Base-by-base conservation (phyloP, 2,329 filamentous ascomycete genomes). In the Neofusicoccum parvum region DNA sequence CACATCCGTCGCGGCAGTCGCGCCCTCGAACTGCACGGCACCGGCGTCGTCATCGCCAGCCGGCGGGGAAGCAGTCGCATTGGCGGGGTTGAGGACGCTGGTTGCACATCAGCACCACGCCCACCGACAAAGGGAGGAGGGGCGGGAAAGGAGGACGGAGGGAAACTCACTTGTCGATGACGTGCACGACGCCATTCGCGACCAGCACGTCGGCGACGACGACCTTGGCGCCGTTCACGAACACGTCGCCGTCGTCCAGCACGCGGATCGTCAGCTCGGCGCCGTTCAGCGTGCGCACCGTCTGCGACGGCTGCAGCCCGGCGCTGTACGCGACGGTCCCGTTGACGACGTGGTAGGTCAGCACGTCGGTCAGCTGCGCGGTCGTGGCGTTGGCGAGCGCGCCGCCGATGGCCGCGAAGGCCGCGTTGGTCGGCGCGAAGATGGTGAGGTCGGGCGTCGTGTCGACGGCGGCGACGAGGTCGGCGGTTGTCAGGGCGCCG, bases 331-430 rank as follows among this genome's bases (percentile, higher is more conserved):
- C 79, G 1, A 88, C 81, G 9, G 80, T 80, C 51, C 82, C 83
- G 51, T 81, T 80, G 50, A 91, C 76, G 60, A 91, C 81, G 73
- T 92, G 89, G 76, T 92, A 92, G 32, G 81, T 77, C 39, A 91
- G 80, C 59, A 91, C 82, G 34, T 74, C 74, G 2, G 80, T 74
- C 1, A 90, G 79, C 14, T 86, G 74, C 4, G 81, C 74, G 0
- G 75, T 72, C 27, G 80, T 80, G 36, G 88, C 74, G 65, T 81
- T 81, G 34, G 75, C 73, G 11, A 87, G 72, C 2, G 82, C 78
- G 58, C 81, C 85, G 65, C 83, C 86, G 49, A 90, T 85, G 32
- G 79, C 75, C 39, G 83, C 79, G 78, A 90, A 87, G 12, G 87
- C 87, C 1, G 78, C 78, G 73, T 90, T 87, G 72, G 79, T 82